Conservation (phyloP, 192 early-diverging fungal genomes). For the Dimargaris cristalligena region DNA sequence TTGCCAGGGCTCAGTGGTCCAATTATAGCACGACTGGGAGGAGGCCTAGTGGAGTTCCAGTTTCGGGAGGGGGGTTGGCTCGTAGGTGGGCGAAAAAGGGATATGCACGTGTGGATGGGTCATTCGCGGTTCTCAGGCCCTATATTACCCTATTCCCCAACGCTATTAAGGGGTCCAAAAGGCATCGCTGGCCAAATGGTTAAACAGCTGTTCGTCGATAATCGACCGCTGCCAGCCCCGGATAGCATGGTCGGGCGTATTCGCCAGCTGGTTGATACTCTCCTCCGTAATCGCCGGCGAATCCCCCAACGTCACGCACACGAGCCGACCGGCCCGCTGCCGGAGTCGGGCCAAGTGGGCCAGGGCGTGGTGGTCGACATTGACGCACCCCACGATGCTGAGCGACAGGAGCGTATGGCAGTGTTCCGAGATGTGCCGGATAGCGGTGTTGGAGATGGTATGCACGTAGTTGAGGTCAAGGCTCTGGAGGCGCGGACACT, state of each 20-base stretch:
- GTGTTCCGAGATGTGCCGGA: neutral
- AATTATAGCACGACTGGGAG: too few relatives aligned
- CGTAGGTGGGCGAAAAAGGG: too few relatives aligned
- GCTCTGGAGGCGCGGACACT: neutral
- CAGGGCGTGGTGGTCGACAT: neutral
- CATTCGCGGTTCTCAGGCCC: too few relatives aligned
- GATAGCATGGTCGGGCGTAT: neutral
- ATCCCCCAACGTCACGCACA: conserved; percentile 3
- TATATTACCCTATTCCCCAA: too few relatives aligned
- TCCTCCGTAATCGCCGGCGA: neutral
- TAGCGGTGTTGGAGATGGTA: neutral
- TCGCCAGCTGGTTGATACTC: neutral
- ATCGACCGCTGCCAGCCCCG: neutral
- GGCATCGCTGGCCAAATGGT: too few relatives aligned
- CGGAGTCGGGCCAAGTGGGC: neutral
- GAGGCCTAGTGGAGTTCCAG: too few relatives aligned
- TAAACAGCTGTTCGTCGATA: neutral
- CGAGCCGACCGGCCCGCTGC: neutral
- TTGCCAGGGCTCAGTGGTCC: too few relatives aligned
- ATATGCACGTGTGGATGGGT: too few relatives aligned
- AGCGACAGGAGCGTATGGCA: neutral
- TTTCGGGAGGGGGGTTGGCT: too few relatives aligned
- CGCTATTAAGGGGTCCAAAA: too few relatives aligned
- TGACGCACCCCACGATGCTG: neutral
- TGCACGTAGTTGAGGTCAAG: conserved; percentile 7